Evolutionary conservation across 2,329 filamentous ascomycete species (phyloP).

Genomic region (Volutella citrinella): DNA sequence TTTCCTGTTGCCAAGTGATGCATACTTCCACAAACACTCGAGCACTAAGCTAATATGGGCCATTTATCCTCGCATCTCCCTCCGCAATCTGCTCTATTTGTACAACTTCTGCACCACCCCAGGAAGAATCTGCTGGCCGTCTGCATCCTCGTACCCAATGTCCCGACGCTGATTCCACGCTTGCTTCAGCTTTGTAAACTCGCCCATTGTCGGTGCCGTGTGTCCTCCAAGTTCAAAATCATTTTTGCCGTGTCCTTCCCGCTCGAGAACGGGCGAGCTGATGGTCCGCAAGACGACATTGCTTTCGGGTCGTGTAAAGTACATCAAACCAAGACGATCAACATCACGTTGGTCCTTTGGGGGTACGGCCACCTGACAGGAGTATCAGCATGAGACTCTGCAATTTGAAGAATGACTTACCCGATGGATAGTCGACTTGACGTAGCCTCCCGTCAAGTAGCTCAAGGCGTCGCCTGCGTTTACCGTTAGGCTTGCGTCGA

Average conservation of each 20-base stretch:
- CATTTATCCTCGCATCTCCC: no score
- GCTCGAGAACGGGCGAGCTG: conserved; percentile 33
- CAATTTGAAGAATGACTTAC: no score
- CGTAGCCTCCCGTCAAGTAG: conserved; percentile 45
- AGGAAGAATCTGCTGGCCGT: no score
- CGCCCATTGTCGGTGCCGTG: conserved; percentile 29
- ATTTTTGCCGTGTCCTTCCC: conserved; percentile 29
- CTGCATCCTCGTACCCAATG: no score
- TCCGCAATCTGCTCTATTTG: no score
- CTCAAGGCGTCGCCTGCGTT: conserved; percentile 49
- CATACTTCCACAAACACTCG: no score
- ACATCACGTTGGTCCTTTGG: conserved; percentile 10
- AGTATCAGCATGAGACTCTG: no score
- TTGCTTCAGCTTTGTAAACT: conserved; percentile 33
- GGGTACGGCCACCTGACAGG: conserved; percentile 7
- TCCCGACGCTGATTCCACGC: conserved; percentile 33
- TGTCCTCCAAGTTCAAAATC: conserved; percentile 33
- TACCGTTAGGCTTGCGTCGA: conserved; percentile 49
- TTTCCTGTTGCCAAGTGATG: no score
- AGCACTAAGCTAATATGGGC: no score
- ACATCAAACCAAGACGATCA: conserved; percentile 10
- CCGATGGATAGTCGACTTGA: conserved; percentile 41
- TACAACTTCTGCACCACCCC: no score
- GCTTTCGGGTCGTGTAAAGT: conserved; percentile 42
- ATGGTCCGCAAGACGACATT: conserved; percentile 32